Evolutionary conservation across 129 eudicot species (phyloP).

Genomic region (sunflower (Helianthus annuus)): HanXRQr2.0-SUNRISE NC_035449.2:8582973-8583472

Average conservation of each 20-base stretch:
- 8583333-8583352: background rate
- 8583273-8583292: background rate
- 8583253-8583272: background rate
- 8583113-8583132: slow-evolving; percentile 17
- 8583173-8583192: slow-evolving; percentile 4
- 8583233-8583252: background rate
- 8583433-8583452: background rate
- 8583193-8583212: background rate
- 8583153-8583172: slow-evolving; percentile 10
- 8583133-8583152: background rate
- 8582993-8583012: too few relatives aligned
- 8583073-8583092: slow-evolving; percentile 18
- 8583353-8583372: slow-evolving; percentile 7
- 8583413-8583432: background rate
- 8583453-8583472: background rate
- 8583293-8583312: background rate
- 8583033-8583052: background rate
- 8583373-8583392: slow-evolving; percentile 17
- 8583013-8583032: too few relatives aligned
- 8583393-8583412: background rate
- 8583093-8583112: slow-evolving; percentile 27
- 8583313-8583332: background rate
- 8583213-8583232: background rate
- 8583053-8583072: background rate
- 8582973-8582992: background rate